phyloP scores from a whole-genome alignment of 805 yeast species.

The Priceomyces melissophilus region DNA sequence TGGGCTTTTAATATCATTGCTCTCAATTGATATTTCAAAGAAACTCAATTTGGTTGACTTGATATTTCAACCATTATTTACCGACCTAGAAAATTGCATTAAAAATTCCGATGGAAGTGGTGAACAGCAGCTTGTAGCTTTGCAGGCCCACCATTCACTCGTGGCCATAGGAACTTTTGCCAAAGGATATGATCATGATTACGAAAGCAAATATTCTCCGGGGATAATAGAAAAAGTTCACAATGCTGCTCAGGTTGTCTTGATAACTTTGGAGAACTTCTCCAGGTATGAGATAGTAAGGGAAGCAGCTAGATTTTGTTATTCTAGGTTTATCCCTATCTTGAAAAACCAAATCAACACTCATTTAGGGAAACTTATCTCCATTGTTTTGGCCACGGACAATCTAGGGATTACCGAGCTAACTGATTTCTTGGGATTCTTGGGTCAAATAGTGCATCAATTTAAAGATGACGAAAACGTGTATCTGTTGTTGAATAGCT shows the following conservation, averaged over 20 bases:
- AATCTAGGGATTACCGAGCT: constrained; percentile 63
- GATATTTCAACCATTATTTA: constrained; percentile 72
- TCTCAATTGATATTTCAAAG: constrained; percentile 21
- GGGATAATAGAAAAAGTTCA: constrained; percentile 46
- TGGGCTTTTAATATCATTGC: constrained; percentile 66
- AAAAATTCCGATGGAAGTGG: constrained; percentile 13
- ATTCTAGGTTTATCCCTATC: constrained; percentile 81
- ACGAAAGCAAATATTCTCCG: constrained; percentile 29
- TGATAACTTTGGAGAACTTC: constrained; percentile 78
- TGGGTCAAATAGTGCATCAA: constrained; percentile 83
- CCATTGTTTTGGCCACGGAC: constrained; percentile 51
- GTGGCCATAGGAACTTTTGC: constrained; percentile 89
- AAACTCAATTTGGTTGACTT: constrained; percentile 54
- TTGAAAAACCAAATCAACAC: constrained; percentile 46
- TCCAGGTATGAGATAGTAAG: constrained; percentile 65
- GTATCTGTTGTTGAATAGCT: constrained; percentile 68
- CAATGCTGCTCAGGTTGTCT: constrained; percentile 74
- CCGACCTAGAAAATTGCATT: constrained; percentile 65
- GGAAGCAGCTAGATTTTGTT: constrained; percentile 82
- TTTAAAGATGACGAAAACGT: constrained; percentile 65
- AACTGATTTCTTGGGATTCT: constrained; percentile 76
- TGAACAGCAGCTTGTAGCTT: constrained; percentile 41
- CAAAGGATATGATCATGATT: constrained; percentile 69
- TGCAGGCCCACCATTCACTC: constrained; percentile 82
- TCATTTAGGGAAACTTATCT: constrained; percentile 66